phyloP scores from a whole-genome alignment of 495 filamentous ascomycete genomes.

The Penicillium silybi region DNA sequence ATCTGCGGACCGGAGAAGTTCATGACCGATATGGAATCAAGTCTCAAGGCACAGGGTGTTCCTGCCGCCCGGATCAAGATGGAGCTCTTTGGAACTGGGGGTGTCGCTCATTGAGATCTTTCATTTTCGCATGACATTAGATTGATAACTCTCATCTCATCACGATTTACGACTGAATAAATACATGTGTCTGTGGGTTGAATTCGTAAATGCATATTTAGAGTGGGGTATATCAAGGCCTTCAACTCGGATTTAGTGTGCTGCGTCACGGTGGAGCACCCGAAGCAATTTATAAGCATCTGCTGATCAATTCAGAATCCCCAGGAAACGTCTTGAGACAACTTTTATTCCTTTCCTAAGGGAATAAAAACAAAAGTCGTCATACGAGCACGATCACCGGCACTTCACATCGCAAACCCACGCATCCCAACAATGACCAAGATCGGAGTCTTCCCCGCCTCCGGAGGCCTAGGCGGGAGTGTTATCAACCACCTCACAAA shows the following conservation, averaged over 20 bases:
- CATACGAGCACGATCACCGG: too few relatives aligned
- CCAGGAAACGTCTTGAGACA: too few relatives aligned
- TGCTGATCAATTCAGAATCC: not conserved
- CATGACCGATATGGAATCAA: slow-evolving; percentile 54
- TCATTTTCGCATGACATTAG: slow-evolving; percentile 1
- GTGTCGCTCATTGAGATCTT: slow-evolving; percentile 15
- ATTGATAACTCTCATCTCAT: slow-evolving; percentile 8
- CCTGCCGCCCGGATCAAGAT: slow-evolving; percentile 52
- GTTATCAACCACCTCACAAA: slow-evolving; percentile 42
- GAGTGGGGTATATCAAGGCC: too few relatives aligned
- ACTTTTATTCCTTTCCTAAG: too few relatives aligned
- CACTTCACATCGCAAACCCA: not conserved
- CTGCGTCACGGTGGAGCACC: not conserved
- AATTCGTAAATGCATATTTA: too few relatives aligned
- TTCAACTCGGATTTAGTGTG: too few relatives aligned
- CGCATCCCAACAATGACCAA: slow-evolving; percentile 17
- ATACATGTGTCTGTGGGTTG: too few relatives aligned
- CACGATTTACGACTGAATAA: slow-evolving; percentile 6
- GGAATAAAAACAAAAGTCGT: not conserved
- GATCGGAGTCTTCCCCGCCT: slow-evolving; percentile 50
- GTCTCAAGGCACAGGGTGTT: slow-evolving; percentile 51
- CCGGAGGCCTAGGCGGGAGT: slow-evolving; percentile 46
- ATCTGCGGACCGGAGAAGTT: slow-evolving; percentile 65
- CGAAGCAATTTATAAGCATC: slow-evolving; percentile 15
- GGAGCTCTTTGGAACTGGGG: slow-evolving; percentile 66